These are phyloP conservation scores for Metarhizium humberi DNA, from an alignment of 2,329 filamentous ascomycete genomes.

Conservation along the genomic window DNA sequence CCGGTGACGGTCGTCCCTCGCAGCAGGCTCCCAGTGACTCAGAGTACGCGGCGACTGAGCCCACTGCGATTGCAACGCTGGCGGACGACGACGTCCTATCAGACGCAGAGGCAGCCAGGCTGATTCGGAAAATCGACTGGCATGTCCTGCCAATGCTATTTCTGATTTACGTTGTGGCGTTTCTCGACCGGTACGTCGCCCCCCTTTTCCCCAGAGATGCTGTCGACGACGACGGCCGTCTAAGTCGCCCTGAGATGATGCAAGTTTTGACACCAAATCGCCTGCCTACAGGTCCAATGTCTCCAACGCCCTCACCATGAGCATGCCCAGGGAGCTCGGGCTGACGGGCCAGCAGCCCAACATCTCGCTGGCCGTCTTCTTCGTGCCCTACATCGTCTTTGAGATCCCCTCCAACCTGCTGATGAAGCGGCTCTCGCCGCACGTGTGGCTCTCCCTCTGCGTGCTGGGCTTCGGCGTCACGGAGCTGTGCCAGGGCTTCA, in stretches of 20 bases:
- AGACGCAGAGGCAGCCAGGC: neutral
- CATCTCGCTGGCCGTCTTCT: slow-evolving; percentile 12
- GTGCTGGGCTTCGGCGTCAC: slow-evolving; percentile 5
- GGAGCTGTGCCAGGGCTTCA: slow-evolving; percentile 5
- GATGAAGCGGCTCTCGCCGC: slow-evolving; percentile 5
- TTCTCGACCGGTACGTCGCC: slow-evolving; percentile 1
- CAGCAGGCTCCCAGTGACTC: neutral
- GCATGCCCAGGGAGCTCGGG: slow-evolving; percentile 6
- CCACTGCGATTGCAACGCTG: neutral
- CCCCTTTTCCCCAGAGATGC: neutral
- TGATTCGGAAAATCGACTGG: slow-evolving; percentile 3
- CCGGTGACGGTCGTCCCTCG: neutral
- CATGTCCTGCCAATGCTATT: slow-evolving; percentile 4
- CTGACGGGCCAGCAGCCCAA: slow-evolving; percentile 9
- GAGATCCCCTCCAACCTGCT: slow-evolving; percentile 14
- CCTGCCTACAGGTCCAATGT: neutral
- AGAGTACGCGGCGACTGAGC: neutral
- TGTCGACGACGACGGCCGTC: too few relatives aligned
- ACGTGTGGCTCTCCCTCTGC: slow-evolving; percentile 2
- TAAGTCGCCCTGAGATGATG: too few relatives aligned
- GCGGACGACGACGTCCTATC: neutral
- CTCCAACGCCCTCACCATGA: slow-evolving; percentile 2
- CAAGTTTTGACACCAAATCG: neutral
- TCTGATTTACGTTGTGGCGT: slow-evolving; percentile 6
- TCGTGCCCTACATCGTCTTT: slow-evolving; percentile 12